phyloP scores from a whole-genome alignment of 345 rosid species.

The rapeseed (Brassica napus) region DNA sequence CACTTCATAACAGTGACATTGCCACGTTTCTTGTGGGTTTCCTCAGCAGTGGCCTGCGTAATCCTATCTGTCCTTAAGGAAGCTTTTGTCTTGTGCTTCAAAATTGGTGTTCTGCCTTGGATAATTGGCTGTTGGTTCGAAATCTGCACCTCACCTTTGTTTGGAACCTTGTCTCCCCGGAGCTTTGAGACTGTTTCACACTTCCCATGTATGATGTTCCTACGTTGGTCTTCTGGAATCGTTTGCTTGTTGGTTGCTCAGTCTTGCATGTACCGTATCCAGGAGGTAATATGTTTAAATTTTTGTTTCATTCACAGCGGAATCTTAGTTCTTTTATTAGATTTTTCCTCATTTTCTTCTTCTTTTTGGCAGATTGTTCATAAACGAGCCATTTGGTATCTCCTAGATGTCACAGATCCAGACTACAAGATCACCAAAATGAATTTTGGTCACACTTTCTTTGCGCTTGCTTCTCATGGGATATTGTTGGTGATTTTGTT shows the following conservation, averaged over 20 bases:
- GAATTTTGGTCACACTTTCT: conserved; percentile 18
- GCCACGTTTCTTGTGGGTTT: not conserved
- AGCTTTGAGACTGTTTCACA: not conserved
- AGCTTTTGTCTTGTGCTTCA: not conserved
- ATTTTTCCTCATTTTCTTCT: not conserved
- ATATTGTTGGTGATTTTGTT: conserved; percentile 16
- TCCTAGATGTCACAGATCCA: conserved; percentile 31
- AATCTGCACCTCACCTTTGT: conserved; percentile 17
- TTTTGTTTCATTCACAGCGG: not conserved
- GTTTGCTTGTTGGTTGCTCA: not conserved
- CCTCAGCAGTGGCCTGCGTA: not conserved
- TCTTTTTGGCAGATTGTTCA: conserved; percentile 20
- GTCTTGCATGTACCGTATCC: not conserved
- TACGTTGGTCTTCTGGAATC: not conserved
- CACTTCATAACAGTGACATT: not conserved
- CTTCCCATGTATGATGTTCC: not conserved
- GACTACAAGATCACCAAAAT: conserved; percentile 18
- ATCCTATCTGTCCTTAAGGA: not conserved
- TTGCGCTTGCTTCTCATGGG: conserved; percentile 28
- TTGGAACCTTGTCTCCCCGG: not conserved
- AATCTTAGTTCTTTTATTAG: not conserved
- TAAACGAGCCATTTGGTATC: conserved; percentile 31
- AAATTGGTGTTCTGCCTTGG: conserved; percentile 33
- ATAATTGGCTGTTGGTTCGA: conserved; percentile 22
- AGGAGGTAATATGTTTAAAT: not conserved